Conservation (phyloP, 225 moss, liverwort and hornwort species). For the Anthoceros angustus region DNA sequence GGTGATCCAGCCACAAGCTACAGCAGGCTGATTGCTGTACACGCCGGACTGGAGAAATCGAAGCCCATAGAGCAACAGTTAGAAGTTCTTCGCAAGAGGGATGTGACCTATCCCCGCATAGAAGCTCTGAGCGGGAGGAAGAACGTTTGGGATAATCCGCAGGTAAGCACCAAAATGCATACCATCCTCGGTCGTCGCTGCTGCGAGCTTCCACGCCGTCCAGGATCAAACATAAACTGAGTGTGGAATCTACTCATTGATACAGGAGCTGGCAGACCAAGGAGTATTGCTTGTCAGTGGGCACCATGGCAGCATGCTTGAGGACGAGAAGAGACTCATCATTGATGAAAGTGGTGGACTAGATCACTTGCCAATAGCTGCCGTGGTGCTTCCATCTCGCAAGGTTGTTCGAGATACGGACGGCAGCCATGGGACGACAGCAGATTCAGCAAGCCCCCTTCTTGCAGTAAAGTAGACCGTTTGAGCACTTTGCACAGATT, state of each 20-base stretch:
- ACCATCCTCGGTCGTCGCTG: background rate
- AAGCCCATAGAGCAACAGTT: constrained; percentile 45
- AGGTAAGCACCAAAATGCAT: constrained; percentile 22
- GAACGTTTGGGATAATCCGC: constrained; percentile 80
- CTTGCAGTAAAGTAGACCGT: too few species aligned
- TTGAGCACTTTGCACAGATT: too few species aligned
- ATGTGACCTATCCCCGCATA: constrained; percentile 45
- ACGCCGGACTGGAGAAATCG: constrained; percentile 67
- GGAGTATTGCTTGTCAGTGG: constrained; percentile 68
- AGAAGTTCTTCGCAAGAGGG: constrained; percentile 29
- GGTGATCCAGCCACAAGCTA: constrained; percentile 73
- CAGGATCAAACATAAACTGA: background rate
- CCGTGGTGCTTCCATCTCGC: constrained; percentile 69
- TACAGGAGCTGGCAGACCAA: constrained; percentile 54
- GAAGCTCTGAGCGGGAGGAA: constrained; percentile 63
- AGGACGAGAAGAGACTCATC: constrained; percentile 61
- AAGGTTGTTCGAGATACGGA: constrained; percentile 73
- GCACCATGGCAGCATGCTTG: constrained; percentile 56
- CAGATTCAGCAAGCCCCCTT: too few species aligned
- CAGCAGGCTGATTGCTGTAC: constrained; percentile 69
- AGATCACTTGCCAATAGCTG: constrained; percentile 57
- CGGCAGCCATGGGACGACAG: background rate
- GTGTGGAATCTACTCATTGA: background rate
- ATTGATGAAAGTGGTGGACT: constrained; percentile 86
- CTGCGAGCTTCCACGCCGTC: background rate